Base-by-base conservation (phyloP, 163 green algal genomes). In the Chlamydomonas reinhardtii region DNA sequence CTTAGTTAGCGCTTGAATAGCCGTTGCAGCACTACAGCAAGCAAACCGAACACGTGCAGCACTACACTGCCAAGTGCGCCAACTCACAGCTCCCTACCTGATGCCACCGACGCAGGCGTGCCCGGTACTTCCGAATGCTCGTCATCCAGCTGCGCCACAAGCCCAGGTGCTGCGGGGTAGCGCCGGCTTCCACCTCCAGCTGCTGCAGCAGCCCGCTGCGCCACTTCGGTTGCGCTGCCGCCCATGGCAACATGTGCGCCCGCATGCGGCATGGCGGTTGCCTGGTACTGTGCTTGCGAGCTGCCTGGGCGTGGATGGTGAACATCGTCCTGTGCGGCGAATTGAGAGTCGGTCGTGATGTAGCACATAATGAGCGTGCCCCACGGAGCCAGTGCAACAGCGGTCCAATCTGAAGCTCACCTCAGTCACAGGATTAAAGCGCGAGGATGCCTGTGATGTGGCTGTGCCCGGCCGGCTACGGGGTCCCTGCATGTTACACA, bases 401-500 rank as follows among this genome's bases (percentile, higher is more conserved):
- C 39, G 5, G 5, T 48, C 39, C 39, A 48, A 48, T 8, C 39
- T n/a, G n/a, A 48, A 8, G 39, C 39, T 5, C 8, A 79, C 73
- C 79, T 85, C 79, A 0, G 54, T 64, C 24, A 85, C 34, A 2
- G 79, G 79, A 70, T 85, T 85, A 52, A 78, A 85, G 27, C 79
- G 79, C 2, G 68, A 85, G 0, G 77, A 84, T 4, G 65, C 65
- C 24, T 56, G 32, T 3, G 76, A 84, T 16, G 66, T 4, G 8
- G 39, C 43, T 0, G 68, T 73, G 29, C 62, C 74, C 34, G 59
- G 59, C 59, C n/a, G 52, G 11, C 20, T 32, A 20, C 19, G n/a
- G 25, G 54, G 20, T 20, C 54, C 27, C 29, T 32, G 73, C 70
- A 29, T 35, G 31, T 32, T 29, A 19, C 24, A 34, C 24, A 6